Evolutionary conservation across 495 filamentous ascomycete species (phyloP), one percentile per base, ranked within the genome.

Genomic region (Neurospora pannonica): DNA sequence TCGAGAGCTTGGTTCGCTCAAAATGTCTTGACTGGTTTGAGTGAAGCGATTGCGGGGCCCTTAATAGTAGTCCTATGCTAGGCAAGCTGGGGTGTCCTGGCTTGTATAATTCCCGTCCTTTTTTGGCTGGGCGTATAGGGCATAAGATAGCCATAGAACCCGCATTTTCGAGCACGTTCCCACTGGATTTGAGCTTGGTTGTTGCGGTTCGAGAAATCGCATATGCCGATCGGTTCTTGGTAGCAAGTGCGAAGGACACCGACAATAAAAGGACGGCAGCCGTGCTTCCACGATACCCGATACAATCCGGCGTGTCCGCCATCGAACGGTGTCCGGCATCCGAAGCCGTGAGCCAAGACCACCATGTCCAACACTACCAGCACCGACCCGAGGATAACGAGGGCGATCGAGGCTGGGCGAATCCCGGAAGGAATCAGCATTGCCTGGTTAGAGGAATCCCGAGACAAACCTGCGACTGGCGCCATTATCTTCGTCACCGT

Each of bases 401-500:
- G 46, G 21, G 77, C 77, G 38, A 43, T 78, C 21, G 71, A 74
- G 1, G 73, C 43, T 11, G 76, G 76, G 70, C 62, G 75, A 34
- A 80, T 85, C 60, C 84, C 83, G 10, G 54, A 73, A 42, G 77
- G 74, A 36, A 60, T 85, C 46, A 81, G 79, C 7, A 75, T 82
- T 11, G 76, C 78, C n/a, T 85, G 81, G 72, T 76, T 86, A n/a
- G 78, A 82, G 24, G 48, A 86, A 76, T 81, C 78, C 34, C 81
- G 82, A 28, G 84, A 86, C 76, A 42, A 60, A 0, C 70, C 82
- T 13, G 79, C 84, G n/a, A 81, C 82, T 70, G 79, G 78, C 70
- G 84, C 81, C 54, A 85, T 86, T 67, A 70, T 85, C 42, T 82
- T 84, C 75, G 74, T 85, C 71, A 74, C 80, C 71, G 77, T 80